Percentiles rank a stretch among this genome's conserved stretches.
These are phyloP conservation scores for Waltergamsia citrina DNA, from an alignment of 2,329 filamentous ascomycete genomes.

Conservation along the genomic window DNA sequence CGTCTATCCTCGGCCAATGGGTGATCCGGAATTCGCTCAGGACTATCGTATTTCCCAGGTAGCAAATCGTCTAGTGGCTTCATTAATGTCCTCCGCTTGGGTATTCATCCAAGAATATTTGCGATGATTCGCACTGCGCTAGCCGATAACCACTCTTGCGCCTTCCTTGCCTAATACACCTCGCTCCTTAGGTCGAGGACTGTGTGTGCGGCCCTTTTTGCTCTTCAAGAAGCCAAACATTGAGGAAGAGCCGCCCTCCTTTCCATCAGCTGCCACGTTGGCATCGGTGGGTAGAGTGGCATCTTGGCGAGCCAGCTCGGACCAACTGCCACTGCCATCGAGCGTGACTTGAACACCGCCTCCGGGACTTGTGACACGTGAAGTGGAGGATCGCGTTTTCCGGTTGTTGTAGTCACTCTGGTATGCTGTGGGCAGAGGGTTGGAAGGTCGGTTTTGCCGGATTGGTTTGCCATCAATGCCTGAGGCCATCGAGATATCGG, in stretches of 20 bases:
- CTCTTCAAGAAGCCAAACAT: conserved; percentile 85
- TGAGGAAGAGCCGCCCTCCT: conserved; percentile 54
- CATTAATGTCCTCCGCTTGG: conserved; percentile 1
- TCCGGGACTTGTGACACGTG: conserved; percentile 64
- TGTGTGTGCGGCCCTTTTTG: conserved; percentile 84
- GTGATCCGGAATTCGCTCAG: no score
- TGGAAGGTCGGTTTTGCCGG: conserved; percentile 11
- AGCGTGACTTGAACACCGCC: conserved; percentile 88
- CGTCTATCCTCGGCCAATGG: no score
- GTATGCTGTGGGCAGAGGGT: conserved; percentile 30
- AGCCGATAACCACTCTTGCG: conserved; percentile 71
- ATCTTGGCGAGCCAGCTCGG: conserved; percentile 77
- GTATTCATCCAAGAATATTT: conserved; percentile 4
- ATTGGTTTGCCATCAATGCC: conserved; percentile 2
- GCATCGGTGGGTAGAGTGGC: conserved; percentile 64
- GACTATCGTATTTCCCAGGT: no score
- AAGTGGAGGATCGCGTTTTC: conserved; percentile 46
- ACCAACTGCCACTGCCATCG: conserved; percentile 85
- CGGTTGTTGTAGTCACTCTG: conserved; percentile 34
- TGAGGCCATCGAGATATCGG: neutral
- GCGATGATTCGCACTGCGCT: conserved; percentile 10
- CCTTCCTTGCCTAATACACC: conserved; percentile 94
- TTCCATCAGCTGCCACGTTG: conserved; percentile 40
- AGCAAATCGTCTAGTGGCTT: no score
- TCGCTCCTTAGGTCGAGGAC: conserved; percentile 87